phyloP scores from a whole-genome alignment of 2,329 filamentous ascomycete genomes.

The Monilinia fructicola region DNA sequence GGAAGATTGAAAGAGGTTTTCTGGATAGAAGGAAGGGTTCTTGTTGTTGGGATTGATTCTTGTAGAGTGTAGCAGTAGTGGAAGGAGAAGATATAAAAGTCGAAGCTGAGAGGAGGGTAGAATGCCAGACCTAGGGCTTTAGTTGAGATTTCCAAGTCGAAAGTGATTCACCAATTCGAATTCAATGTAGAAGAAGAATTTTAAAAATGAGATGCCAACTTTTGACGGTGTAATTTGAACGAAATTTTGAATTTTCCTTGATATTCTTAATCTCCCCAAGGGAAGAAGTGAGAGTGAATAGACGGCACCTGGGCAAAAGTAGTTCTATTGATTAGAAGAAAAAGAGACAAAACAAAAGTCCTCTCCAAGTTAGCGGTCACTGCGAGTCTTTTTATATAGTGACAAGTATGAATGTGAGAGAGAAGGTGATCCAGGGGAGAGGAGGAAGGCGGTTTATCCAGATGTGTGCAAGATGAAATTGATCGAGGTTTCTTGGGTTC shows the following conservation, averaged over 20 bases:
- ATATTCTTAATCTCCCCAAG: background rate
- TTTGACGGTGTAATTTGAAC: background rate
- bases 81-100: background rate
- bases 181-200: background rate
- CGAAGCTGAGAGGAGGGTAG: background rate
- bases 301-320: background rate
- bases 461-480: conserved; percentile 4
- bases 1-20: background rate
- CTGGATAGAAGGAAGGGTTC: background rate
- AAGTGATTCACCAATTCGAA: conserved; percentile 7
- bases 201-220: background rate
- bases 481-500: background rate
- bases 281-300: conserved; percentile 5
- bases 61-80: background rate
- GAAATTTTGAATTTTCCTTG: background rate
- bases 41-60: background rate
- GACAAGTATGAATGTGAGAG: background rate
- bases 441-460: background rate
- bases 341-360: background rate
- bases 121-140: background rate
- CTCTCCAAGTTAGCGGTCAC: conserved; percentile 17
- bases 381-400: conserved; percentile 3
- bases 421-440: background rate
- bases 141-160: background rate
- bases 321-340: no score